Conservation (phyloP, 306 rosid species). For the Begonia masoniana region DNA sequence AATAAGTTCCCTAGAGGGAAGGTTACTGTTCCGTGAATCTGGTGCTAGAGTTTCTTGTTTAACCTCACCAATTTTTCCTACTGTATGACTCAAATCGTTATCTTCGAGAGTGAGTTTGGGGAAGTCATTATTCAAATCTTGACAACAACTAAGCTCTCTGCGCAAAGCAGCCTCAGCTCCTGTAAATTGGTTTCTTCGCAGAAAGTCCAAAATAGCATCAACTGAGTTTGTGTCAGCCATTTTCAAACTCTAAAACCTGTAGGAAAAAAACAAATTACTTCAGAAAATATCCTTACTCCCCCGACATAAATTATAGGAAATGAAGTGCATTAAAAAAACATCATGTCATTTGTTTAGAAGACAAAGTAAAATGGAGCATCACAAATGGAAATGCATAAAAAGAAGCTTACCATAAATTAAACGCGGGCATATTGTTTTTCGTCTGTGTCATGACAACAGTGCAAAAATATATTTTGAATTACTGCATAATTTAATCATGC, state of each 20-base stretch:
- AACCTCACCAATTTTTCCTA: conserved; percentile 42
- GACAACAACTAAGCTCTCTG: conserved; percentile 55
- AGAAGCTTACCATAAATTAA: too few species aligned
- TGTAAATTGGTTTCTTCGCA: conserved; percentile 59
- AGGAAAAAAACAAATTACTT: not conserved
- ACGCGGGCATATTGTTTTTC: too few species aligned
- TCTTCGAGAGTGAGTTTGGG: conserved; percentile 65
- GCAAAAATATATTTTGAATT: too few species aligned
- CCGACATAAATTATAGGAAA: too few species aligned
- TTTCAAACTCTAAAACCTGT: conserved; percentile 41
- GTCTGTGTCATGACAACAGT: too few species aligned
- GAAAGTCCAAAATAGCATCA: conserved; percentile 74
- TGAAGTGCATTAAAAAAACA: too few species aligned
- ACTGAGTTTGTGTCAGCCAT: conserved; percentile 74
- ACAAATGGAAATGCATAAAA: too few species aligned
- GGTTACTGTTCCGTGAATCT: conserved; percentile 27
- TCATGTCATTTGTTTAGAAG: too few species aligned
- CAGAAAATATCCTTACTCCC: too few species aligned
- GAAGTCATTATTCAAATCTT: conserved; percentile 60
- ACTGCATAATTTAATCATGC: too few species aligned
- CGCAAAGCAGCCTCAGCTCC: conserved; percentile 93
- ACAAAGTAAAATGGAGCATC: too few species aligned
- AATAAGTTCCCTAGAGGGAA: conserved; percentile 68
- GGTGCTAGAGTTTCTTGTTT: conserved; percentile 28
- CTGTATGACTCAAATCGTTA: conserved; percentile 19